Evolutionary conservation across 129 eudicot species (phyloP), one percentile per base, ranked within the genome.

Genomic region (Deinandra increscens): DNA sequence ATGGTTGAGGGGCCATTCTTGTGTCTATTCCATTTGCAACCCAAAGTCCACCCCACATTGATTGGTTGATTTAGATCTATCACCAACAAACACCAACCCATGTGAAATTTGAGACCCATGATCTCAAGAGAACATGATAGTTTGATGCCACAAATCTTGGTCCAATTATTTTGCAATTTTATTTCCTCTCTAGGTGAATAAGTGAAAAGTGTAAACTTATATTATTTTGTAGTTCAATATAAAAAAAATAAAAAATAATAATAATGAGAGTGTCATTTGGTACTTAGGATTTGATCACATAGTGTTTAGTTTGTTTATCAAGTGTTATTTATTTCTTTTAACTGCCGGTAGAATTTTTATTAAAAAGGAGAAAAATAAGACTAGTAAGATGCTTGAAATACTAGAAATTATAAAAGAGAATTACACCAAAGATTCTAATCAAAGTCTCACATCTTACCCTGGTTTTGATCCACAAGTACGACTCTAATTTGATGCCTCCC

Each of bases 61-160:
- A 68, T 76, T 68, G 55, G 69, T 31, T 61, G 80, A 75, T 68
- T 62, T 75, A 75, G 70, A 58, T 58, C 64, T 31, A 29, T 29
- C 11, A 56, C 29, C 64, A 60, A 60, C 66, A 58, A 17, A 76
- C 45, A 61, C 75, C 75, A 49, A 60, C 75, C 81, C 81, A 76
- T 76, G 80, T 68, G 80, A 76, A 49, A 60, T 33, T 68, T 68
- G 74, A 68, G 75, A 36, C 75, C 45, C 69, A 37, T 49, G 60
- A 68, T 37, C 54, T 64, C 69, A 22, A 36, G 31, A n/a, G 64
- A 76, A 76, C 80, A 68, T 68, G 70, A 59, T 42, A 26, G 38
- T 62, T 76, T 60, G 80, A 60, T 76, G 10, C 17, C 75, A 59
- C 74, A 76, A 45, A 68, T 48, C 69, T 68, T 46, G 37, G 70